Base-by-base conservation (phyloP, 1,284 basidiomycete genomes). In the Vanrija sp. region DNA sequence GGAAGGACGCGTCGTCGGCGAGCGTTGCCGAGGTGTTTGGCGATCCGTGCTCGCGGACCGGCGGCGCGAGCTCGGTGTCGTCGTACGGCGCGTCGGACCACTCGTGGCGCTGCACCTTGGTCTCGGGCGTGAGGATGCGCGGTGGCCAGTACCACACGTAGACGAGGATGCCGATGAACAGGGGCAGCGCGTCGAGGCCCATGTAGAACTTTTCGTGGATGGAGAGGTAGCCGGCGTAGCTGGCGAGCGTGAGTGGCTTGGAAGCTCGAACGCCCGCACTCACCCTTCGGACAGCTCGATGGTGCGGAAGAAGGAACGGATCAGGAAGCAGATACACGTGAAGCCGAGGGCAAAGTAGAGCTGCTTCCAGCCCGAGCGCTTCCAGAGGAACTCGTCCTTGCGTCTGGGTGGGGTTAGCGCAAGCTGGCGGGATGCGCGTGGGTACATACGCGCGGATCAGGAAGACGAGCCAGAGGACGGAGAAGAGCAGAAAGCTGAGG, bases 261-360 rank as follows among this genome's bases (percentile, higher is more conserved):
- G 2, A 3, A 21, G 5, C 18, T 9, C 42, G 23, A 2, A 23
- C 21, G 21, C 21, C 21, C 3, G 21, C 5, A 49, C 52, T 49
- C 43, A 54, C 57, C 86, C 86, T 73, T 87, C 76, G 3, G 82
- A 82, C 40, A 85, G 78, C 65, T 88, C 86, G 26, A 83, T 77
- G 3, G 83, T 83, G 68, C 87, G 83, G 73, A 84, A 88, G 6
- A 81, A 72, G 38, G 84, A 87, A 59, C 86, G 85, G 64, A 87
- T 54, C 19, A 59, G 46, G 55, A 58, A 61, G 40, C 49, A 51
- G 42, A 84, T 65, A 57, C 84, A 86, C 59, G 84, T 85, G 54
- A 85, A 61, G 28, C 76, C 63, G 52, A 88, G 68, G 5, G 81
- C 81, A 8, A 64, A 70, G n/a, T 80, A 82, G 38, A 88, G 75